A percentile compares a stretch with the other conserved stretches of the same genome.
These are phyloP conservation scores for Papiliotrema fonsecae DNA, from an alignment of 1,284 basidiomycete genomes.

Conservation along the genomic window DNA sequence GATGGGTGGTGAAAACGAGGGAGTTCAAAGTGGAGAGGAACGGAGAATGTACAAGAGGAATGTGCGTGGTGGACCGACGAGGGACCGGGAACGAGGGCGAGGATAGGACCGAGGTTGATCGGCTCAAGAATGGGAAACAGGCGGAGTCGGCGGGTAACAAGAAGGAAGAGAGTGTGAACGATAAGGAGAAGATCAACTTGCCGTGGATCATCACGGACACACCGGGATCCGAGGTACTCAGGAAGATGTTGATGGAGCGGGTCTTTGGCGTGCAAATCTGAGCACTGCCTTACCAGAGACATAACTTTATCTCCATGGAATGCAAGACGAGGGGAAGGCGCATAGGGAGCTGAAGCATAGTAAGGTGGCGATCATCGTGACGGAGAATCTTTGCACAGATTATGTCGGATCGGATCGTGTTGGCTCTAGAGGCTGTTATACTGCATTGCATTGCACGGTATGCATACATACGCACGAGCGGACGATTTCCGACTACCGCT, in stretches of 20 bases:
- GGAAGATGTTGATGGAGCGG: constrained; percentile 30
- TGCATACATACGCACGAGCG: too few species aligned
- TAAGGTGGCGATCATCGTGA: too few species aligned
- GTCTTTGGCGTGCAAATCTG: constrained; percentile 36
- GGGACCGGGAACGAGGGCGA: constrained; percentile 31
- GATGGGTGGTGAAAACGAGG: constrained; percentile 37
- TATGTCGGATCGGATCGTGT: too few species aligned
- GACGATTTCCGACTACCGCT: too few species aligned
- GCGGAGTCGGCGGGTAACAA: constrained; percentile 8
- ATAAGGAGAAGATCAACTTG: constrained; percentile 19
- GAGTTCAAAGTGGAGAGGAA: constrained; percentile 47
- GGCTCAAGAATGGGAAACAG: constrained; percentile 5
- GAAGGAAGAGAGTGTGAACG: constrained; percentile 13
- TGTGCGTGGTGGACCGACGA: constrained; percentile 50
- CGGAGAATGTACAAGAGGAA: constrained; percentile 49
- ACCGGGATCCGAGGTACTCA: constrained; percentile 35
- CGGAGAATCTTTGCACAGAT: too few species aligned
- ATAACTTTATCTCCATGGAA: too few species aligned
- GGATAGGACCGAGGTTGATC: constrained; percentile 30
- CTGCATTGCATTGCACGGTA: too few species aligned
- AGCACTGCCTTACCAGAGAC: not conserved
- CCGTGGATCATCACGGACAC: constrained; percentile 35
- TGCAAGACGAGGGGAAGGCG: too few species aligned
- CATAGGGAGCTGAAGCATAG: too few species aligned
- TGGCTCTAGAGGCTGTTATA: too few species aligned